Evolutionary conservation across 495 filamentous ascomycete genomes (phyloP).

Genomic region (Letharia columbiana): DNA sequence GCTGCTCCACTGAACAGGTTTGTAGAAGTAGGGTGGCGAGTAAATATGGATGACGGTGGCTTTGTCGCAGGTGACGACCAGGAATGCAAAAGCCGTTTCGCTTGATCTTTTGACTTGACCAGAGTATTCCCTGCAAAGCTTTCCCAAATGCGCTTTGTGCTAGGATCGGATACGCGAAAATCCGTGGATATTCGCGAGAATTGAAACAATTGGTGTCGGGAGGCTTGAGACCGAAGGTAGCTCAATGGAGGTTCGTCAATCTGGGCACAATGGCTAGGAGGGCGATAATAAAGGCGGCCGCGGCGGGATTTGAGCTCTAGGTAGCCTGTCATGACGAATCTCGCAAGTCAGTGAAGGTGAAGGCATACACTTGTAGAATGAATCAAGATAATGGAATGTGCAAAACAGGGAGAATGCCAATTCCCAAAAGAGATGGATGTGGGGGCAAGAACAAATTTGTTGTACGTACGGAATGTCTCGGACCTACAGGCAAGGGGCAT

Average conservation of each 20-base stretch:
- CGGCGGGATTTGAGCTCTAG: background rate
- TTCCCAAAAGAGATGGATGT: constrained; percentile 1
- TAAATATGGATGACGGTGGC: background rate
- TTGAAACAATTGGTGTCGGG: background rate
- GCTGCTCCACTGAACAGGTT: constrained; percentile 19
- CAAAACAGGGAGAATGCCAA: background rate
- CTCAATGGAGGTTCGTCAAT: background rate
- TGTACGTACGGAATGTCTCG: constrained; percentile 7
- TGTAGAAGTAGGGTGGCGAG: background rate
- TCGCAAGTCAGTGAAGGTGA: background rate
- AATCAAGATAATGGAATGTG: background rate
- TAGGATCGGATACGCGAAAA: background rate
- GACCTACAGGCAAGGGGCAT: background rate
- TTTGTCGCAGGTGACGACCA: constrained; percentile 23
- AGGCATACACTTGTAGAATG: background rate
- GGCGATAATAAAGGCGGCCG: background rate
- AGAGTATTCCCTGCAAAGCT: constrained; percentile 28
- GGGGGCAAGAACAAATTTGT: background rate
- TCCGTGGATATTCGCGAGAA: background rate
- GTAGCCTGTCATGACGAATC: constrained; percentile 7
- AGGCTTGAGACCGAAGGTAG: background rate
- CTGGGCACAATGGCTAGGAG: constrained; percentile 1
- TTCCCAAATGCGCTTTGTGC: constrained; percentile 13
- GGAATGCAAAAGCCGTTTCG: constrained; percentile 43
- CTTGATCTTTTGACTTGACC: constrained; percentile 43